These are phyloP conservation scores for Eragrostis nindensis DNA, from an alignment of 176 grass and related monocot genomes.

Conservation along the genomic window DNA sequence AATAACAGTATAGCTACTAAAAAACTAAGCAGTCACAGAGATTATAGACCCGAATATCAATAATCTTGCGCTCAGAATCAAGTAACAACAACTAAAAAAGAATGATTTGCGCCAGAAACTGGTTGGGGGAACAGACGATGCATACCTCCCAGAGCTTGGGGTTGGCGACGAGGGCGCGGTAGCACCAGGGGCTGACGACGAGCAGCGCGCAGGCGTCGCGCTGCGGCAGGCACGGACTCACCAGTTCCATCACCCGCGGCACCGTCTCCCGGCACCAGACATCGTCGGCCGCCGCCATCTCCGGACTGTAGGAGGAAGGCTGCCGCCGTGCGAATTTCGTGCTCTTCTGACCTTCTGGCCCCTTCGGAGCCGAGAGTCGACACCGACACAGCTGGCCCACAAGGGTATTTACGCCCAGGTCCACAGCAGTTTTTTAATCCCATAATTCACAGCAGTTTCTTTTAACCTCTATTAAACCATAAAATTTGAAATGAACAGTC, in stretches of 20 bases:
- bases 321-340: not conserved
- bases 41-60: not conserved
- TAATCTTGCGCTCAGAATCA: not conserved
- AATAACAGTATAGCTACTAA: not conserved
- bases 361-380: not conserved
- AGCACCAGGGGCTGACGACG: constrained; percentile 70
- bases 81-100: not conserved
- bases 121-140: not conserved
- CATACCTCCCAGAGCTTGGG: constrained; percentile 80
- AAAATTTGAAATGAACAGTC: no score
- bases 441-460: no score
- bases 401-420: no score
- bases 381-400: not conserved
- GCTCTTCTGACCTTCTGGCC: not conserved
- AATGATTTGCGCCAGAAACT: not conserved
- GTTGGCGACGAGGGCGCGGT: constrained; percentile 64
- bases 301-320: not conserved
- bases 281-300: constrained; percentile 50
- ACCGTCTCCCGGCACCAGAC: constrained; percentile 57
- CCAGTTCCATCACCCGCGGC: constrained; percentile 71
- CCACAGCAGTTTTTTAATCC: no score
- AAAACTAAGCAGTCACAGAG: not conserved
- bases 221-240: constrained; percentile 62
- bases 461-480: no score
- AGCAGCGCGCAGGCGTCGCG: constrained; percentile 72